Base-by-base conservation (phyloP, 129 eudicot genomes). In the Dittrichia graveolens region DNA sequence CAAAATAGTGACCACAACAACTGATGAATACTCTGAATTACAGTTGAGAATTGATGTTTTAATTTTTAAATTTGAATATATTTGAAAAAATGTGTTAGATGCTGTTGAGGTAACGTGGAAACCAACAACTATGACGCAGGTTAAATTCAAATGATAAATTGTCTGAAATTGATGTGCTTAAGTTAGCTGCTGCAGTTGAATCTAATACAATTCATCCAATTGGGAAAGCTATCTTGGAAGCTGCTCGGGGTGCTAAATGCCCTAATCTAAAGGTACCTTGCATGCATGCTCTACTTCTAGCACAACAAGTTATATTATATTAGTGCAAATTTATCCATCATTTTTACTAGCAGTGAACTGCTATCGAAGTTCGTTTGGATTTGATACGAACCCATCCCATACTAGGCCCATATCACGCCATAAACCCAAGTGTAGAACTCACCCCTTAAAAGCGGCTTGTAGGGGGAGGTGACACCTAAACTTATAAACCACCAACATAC, bases 121-220 rank as follows among this genome's bases (percentile, higher is more conserved):
- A 59, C 8, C 4, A 19, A 77, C 4, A 19, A 77, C 65, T 45
- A 48, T 73, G 48, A 67, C 85, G 84, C 96, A 90, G 96, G 80
- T 49, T 34, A 71, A 74, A 54, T 72, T 76, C 80, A 61, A 55
- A 64, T 50, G 61, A 46, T 57, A 60, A 77, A 43, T 83, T 87
- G 89, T 91, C 95, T 62, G 96, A 91, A 76, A 66, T 66, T 61
- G 99, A 91, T 72, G 81, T 95, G 46, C 75, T 95, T 73, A 86
- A 75, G 78, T 83, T 95, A 73, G 99, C 97, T 69, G 94, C 99
- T 79, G 96, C 84, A 47, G 99, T 95, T 63, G 99, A 95, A 84
- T 88, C 91, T 37, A 95, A 87, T 73, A 90, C 99, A 8, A 86
- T 85, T 43, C 99, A 95, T 84, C 99, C 99, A 78, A 89, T 95